Base-by-base conservation (phyloP, 768 basidiomycete genomes). In the Hericium erinaceus region DNA sequence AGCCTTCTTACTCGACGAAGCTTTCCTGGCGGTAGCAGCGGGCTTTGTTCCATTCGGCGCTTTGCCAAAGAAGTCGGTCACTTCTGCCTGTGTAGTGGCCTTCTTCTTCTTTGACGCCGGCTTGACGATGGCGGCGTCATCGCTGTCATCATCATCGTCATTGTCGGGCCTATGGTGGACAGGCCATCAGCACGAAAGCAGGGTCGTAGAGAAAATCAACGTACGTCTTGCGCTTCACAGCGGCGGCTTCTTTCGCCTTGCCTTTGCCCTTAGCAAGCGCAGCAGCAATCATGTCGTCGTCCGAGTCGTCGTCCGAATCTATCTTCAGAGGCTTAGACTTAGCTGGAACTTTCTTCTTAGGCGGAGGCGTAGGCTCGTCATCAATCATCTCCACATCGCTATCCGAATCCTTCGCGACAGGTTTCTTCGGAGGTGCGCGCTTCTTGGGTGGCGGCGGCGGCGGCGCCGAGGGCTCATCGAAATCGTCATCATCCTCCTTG, bases 191-290 rank as follows among this genome's bases (percentile, higher is more conserved):
- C 13, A 46, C 20, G n/a, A 46, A 15, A 12, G 12, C n/a, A 18
- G 3, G 44, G 44, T 15, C 44, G 15, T 18, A n/a, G 18, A 46
- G 4, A 20, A 9, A 4, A 18, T 3, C 0, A 48, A 68, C 75
- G 37, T 53, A 85, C 89, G 80, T 87, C 70, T 90, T 92, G 46
- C 87, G 82, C 70, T 91, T 91, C 48, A 53, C 74, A 50, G 60
- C 56, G 3, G 64, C 60, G 9, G 65, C 67, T 52, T 72, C 71
- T 66, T 67, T 69, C 33, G 33, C 33, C 58, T 61, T 64, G 48
- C 59, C 65, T 26, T 65, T 55, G 7, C 65, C 56, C 57, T 70
- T 73, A 18, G 24, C 28, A 24, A 26, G 49, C 15, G 28, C 49
- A 3, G 49, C 49, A n/a, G 18, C 49, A 51, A 51, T 16, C 49